A percentile compares a stretch with the other conserved stretches of the same genome.
These are phyloP conservation scores for Akanthomyces lecanii DNA, from an alignment of 2,329 filamentous ascomycete genomes.

Conservation along the genomic window DNA sequence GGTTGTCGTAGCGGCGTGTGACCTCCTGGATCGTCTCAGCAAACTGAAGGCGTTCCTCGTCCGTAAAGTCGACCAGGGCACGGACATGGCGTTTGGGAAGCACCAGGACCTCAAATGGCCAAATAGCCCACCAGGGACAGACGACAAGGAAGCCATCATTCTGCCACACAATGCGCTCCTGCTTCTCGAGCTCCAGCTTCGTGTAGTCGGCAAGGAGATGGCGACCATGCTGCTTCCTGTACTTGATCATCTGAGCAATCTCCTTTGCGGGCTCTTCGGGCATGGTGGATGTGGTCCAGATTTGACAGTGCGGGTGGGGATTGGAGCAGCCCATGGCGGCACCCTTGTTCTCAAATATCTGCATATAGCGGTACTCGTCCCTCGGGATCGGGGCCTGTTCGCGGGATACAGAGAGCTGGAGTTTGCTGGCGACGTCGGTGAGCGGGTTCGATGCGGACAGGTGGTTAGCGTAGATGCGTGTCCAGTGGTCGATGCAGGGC, in stretches of 20 bases:
- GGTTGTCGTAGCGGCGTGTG: slow-evolving; percentile 87
- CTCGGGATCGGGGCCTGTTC: slow-evolving; percentile 47
- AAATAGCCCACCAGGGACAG: slow-evolving; percentile 96
- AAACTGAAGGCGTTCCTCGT: slow-evolving; percentile 65
- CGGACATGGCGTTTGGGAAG: slow-evolving; percentile 80
- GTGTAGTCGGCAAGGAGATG: slow-evolving; percentile 87
- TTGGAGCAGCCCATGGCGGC: slow-evolving; percentile 98
- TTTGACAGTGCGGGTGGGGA: slow-evolving; percentile 92
- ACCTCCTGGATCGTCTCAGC: slow-evolving; percentile 85
- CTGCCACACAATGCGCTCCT: slow-evolving; percentile 82
- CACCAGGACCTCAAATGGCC: slow-evolving; percentile 95
- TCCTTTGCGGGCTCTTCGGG: slow-evolving; percentile 87
- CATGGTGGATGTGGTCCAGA: slow-evolving; percentile 89
- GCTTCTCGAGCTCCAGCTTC: slow-evolving; percentile 72
- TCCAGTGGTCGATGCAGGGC: slow-evolving; percentile 86
- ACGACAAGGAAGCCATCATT: slow-evolving; percentile 82
- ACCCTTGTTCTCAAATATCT: slow-evolving; percentile 99
- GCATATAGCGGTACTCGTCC: slow-evolving; percentile 90
- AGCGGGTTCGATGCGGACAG: slow-evolving; percentile 69
- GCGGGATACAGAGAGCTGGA: slow-evolving; percentile 36
- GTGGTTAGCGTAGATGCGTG: slow-evolving; percentile 79
- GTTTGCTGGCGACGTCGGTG: slow-evolving; percentile 35
- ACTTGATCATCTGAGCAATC: slow-evolving; percentile 71
- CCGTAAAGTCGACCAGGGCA: slow-evolving; percentile 75
- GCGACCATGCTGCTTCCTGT: slow-evolving; percentile 66